Evolutionary conservation across 495 filamentous ascomycete species (phyloP).

Genomic region (Elasticomyces elasticus): DNA sequence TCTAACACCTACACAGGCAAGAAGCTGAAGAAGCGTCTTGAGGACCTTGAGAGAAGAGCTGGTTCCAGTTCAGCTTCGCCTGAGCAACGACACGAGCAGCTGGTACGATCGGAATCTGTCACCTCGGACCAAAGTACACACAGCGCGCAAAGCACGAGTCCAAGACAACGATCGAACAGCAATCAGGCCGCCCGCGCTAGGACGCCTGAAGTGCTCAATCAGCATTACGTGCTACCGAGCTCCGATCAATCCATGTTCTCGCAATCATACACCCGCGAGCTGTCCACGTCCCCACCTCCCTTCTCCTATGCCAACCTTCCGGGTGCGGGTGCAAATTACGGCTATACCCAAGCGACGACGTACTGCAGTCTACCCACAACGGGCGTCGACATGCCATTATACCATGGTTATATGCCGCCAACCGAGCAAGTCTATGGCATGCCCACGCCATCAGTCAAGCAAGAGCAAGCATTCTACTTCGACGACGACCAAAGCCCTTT

Average conservation of each 20-base stretch:
- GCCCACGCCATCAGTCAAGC: constrained; percentile 48
- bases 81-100: constrained; percentile 50
- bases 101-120: constrained; percentile 25
- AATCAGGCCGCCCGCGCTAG: constrained; percentile 19
- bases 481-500: constrained; percentile 68
- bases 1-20: constrained; percentile 53
- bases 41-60: constrained; percentile 89
- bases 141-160: constrained; percentile 10
- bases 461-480: constrained; percentile 47
- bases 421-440: constrained; percentile 46
- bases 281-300: constrained; percentile 61
- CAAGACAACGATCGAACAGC: constrained; percentile 36
- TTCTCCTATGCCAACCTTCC: constrained; percentile 52
- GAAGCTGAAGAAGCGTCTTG: constrained; percentile 95
- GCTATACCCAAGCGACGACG: constrained; percentile 51
- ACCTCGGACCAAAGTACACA: constrained; percentile 17
- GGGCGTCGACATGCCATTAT: constrained; percentile 48
- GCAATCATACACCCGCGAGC: constrained; percentile 61
- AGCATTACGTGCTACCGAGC: constrained; percentile 24
- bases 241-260: constrained; percentile 47
- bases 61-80: constrained; percentile 68
- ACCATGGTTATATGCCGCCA: constrained; percentile 55
- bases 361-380: constrained; percentile 55
- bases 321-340: constrained; percentile 55
- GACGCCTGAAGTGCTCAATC: constrained; percentile 26